Conservation (phyloP, 164 flowering plant genomes). For the Buxus sempervirens region DNA sequence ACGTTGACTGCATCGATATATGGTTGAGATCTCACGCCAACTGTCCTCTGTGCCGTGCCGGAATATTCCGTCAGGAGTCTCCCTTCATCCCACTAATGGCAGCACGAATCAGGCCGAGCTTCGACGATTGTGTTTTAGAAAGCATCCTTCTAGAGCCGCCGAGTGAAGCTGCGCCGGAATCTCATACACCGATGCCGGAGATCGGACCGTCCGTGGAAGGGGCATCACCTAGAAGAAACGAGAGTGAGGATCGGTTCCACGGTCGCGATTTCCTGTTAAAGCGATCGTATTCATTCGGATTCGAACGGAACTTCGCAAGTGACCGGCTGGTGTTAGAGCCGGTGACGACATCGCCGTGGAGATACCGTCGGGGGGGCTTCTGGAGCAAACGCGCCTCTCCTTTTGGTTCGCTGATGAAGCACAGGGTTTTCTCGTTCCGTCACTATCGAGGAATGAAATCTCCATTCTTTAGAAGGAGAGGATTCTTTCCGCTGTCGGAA, state of each 20-base stretch:
- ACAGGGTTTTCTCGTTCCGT: slow-evolving; percentile 82
- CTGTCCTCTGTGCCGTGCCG: slow-evolving; percentile 93
- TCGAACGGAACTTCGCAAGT: slow-evolving; percentile 65
- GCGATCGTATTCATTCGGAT: slow-evolving; percentile 91
- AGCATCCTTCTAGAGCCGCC: slow-evolving; percentile 32
- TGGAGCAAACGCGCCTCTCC: slow-evolving; percentile 84
- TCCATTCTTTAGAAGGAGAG: slow-evolving; percentile 64
- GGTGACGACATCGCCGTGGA: slow-evolving; percentile 82
- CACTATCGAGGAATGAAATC: slow-evolving; percentile 64
- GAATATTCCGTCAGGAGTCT: slow-evolving; percentile 55
- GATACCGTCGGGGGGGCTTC: slow-evolving; percentile 48
- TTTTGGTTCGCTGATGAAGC: slow-evolving; percentile 52
- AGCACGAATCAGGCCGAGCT: slow-evolving; percentile 70
- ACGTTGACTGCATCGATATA: slow-evolving; percentile 88
- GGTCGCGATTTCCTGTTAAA: slow-evolving; percentile 53
- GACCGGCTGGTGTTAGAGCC: slow-evolving; percentile 61
- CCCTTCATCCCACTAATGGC: slow-evolving; percentile 91
- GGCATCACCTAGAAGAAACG: slow-evolving; percentile 26
- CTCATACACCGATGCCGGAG: slow-evolving; percentile 21
- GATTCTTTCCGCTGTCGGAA: slow-evolving; percentile 79
- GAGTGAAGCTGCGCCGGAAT: slow-evolving; percentile 18
- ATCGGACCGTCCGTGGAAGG: slow-evolving; percentile 29
- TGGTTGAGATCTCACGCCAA: slow-evolving; percentile 95
- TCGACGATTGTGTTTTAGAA: slow-evolving; percentile 54
- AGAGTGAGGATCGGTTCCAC: slow-evolving; percentile 33